These are phyloP conservation scores for Meyerozyma carpophila DNA, from an alignment of 1,139 yeast species.

Conservation along the genomic window DNA sequence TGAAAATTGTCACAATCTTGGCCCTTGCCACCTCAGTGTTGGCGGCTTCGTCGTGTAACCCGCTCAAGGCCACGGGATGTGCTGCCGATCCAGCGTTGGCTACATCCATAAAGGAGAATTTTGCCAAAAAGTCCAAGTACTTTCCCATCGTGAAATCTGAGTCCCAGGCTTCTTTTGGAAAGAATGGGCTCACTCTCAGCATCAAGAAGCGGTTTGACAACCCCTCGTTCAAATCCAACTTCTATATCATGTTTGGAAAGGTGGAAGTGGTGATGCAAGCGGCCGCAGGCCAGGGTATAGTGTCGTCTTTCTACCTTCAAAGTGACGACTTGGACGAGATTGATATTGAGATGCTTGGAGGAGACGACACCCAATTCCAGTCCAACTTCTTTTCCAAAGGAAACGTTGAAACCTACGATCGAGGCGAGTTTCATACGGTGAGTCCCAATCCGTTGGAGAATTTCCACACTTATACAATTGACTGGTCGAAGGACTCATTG, in stretches of 20 bases:
- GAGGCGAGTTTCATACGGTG: slow-evolving; percentile 67
- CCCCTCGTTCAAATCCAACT: slow-evolving; percentile 70
- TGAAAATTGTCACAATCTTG: neutral
- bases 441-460: slow-evolving; percentile 44
- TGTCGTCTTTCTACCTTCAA: slow-evolving; percentile 76
- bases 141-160: slow-evolving; percentile 23
- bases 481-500: slow-evolving; percentile 65
- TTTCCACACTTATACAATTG: slow-evolving; percentile 74
- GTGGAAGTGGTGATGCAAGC: slow-evolving; percentile 69
- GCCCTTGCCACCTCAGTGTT: slow-evolving; percentile 6
- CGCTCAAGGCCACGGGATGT: slow-evolving; percentile 23
- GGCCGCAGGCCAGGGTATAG: slow-evolving; percentile 70
- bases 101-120: slow-evolving; percentile 46
- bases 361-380: slow-evolving; percentile 67
- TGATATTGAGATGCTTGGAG: slow-evolving; percentile 81
- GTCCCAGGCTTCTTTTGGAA: slow-evolving; percentile 14
- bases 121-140: slow-evolving; percentile 36
- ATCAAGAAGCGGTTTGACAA: slow-evolving; percentile 61
- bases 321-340: slow-evolving; percentile 85
- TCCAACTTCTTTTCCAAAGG: slow-evolving; percentile 83
- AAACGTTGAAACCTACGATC: slow-evolving; percentile 64
- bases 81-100: slow-evolving; percentile 52
- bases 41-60: slow-evolving; percentile 22
- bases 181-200: slow-evolving; percentile 54
- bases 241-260: slow-evolving; percentile 82